These are phyloP conservation scores for Cyclanthera cordifolia DNA, from an alignment of 306 rosid species.

Conservation along the genomic window DNA sequence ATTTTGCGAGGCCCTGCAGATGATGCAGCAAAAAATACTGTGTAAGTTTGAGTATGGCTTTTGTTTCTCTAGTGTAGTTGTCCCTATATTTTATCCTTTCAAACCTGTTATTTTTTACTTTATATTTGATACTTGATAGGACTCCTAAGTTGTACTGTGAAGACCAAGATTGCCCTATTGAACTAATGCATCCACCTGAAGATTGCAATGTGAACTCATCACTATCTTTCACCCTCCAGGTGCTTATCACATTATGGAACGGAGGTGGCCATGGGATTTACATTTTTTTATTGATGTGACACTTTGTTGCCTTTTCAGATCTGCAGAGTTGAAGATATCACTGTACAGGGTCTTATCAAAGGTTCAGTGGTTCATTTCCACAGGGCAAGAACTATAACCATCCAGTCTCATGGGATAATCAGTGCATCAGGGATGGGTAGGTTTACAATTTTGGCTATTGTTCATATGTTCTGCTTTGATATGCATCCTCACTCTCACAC, in stretches of 20 bases:
- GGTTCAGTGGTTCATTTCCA: constrained; percentile 99
- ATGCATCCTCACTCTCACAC: background rate
- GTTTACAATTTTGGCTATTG: background rate
- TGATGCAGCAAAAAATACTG: constrained; percentile 63
- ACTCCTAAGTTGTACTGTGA: constrained; percentile 79
- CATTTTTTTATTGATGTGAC: constrained; percentile 14
- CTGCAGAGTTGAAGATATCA: constrained; percentile 89
- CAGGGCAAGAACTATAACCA: constrained; percentile 77
- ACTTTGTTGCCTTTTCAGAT: constrained; percentile 43
- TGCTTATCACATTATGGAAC: constrained; percentile 21
- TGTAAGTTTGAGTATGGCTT: constrained; percentile 42
- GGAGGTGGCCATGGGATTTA: constrained; percentile 12
- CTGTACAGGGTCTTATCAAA: constrained; percentile 75
- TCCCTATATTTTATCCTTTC: constrained; percentile 6
- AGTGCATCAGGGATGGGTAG: constrained; percentile 95
- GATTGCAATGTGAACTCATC: constrained; percentile 98
- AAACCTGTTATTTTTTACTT: constrained; percentile 13
- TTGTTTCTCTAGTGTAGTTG: background rate
- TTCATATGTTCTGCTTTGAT: background rate
- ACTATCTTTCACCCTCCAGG: constrained; percentile 91
- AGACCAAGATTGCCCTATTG: constrained; percentile 59
- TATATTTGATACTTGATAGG: constrained; percentile 34
- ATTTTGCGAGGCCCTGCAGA: constrained; percentile 86
- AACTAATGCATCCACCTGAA: constrained; percentile 85
- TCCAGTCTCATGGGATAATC: constrained; percentile 65